Base-by-base conservation (phyloP, 2,329 filamentous ascomycete genomes). In the Plenodomus lindquistii region DNA sequence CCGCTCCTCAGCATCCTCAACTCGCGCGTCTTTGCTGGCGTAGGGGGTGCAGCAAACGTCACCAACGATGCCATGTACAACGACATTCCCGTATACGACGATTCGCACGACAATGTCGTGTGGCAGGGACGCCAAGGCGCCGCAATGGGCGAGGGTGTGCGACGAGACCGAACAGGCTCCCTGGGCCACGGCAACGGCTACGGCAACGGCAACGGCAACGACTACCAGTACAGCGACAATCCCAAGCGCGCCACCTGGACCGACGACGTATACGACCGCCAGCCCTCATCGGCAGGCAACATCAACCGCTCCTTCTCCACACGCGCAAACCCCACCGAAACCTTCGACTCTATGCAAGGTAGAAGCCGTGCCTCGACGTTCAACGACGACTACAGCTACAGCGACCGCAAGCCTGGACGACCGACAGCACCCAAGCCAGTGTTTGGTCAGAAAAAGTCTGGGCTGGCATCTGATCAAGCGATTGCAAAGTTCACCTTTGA, bases 401-500 rank as follows among this genome's bases (percentile, higher is more conserved):
- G 77, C 40, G 81, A 85, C 58, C 77, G 75, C 61, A 88, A 85
- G 17, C 92, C 93, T 0, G 85, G 83, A 21, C 81, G 91, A 63
- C 93, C 94, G 0, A 85, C 88, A 4, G 92, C 92, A 5, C 92
- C 93, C 1, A 97, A 97, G 73, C 94, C 93, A 0, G 85, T 89
- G 43, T 96, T 96, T 65, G 78, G 80, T 43, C 73, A 71, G 52
- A 80, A 77, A 55, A 69, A 71, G 47, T 68, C 67, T 16, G 67
- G 63, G n/a, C 42, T 77, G 55, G 77, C 78, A 10, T 72, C 78
- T 59, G 91, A 97, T 60, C 90, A 97, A 74, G 94, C 91, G 0
- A 80, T 97, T 17, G 94, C 94, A 2, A 79, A 97, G 54, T 97
- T 89, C 74, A 96, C 89, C 2, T 99, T 99, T 68, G 93, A 97